Conservation (phyloP, 345 rosid genomes). For the Streptanthus diversifolius region DNA sequence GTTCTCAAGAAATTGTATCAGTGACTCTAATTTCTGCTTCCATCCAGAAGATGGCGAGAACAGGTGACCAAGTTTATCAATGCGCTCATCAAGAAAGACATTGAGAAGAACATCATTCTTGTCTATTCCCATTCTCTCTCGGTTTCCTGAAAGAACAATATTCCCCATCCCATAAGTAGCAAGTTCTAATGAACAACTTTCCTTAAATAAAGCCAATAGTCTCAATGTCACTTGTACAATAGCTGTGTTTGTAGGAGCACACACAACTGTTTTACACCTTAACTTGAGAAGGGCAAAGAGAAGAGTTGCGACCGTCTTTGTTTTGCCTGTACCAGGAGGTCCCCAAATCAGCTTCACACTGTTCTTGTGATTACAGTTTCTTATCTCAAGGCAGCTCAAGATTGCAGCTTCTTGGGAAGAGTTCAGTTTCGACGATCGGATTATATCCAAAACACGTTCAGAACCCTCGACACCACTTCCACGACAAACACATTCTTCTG, state of each 20-base stretch:
- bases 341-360: slow-evolving; percentile 45
- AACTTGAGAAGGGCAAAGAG: slow-evolving; percentile 32
- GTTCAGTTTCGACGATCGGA: slow-evolving; percentile 32
- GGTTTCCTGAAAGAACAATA: slow-evolving; percentile 39
- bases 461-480: neutral
- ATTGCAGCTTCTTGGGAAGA: slow-evolving; percentile 38
- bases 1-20: slow-evolving; percentile 30
- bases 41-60: slow-evolving; percentile 31
- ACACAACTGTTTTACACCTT: slow-evolving; percentile 39
- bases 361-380: slow-evolving; percentile 20
- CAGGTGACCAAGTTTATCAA: slow-evolving; percentile 5
- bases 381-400: slow-evolving; percentile 11
- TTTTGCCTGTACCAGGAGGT: slow-evolving; percentile 56
- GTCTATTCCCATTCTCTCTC: slow-evolving; percentile 28
- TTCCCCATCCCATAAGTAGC: slow-evolving; percentile 34
- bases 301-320: slow-evolving; percentile 36
- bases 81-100: slow-evolving; percentile 43
- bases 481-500: slow-evolving; percentile 1
- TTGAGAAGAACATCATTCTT: slow-evolving; percentile 17
- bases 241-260: slow-evolving; percentile 52
- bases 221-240: slow-evolving; percentile 33
- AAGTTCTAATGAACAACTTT: neutral
- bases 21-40: slow-evolving; percentile 15
- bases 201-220: slow-evolving; percentile 12
- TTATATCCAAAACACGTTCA: neutral